Conservation (phyloP, 2,329 filamentous ascomycete species). For the Apiospora sp. region DNA sequence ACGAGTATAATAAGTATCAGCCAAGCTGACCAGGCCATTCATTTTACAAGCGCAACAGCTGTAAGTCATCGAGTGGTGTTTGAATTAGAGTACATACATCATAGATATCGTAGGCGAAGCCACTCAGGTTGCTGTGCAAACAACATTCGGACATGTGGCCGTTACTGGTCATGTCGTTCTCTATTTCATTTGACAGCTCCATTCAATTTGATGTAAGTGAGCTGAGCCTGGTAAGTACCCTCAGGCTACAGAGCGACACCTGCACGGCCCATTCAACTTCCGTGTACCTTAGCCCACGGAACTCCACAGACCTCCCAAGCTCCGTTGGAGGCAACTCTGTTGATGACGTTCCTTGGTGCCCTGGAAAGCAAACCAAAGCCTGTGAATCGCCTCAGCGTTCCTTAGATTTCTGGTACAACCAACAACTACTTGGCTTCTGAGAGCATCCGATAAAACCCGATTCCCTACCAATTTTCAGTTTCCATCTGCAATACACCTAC, state of each 20-base stretch:
- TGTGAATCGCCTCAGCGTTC: conserved; percentile 15
- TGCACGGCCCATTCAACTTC: conserved; percentile 22
- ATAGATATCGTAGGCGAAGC: neutral
- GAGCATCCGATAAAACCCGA: neutral
- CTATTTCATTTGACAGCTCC: conserved; percentile 7
- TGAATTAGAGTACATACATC: neutral
- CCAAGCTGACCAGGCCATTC: neutral
- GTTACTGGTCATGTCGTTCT: neutral
- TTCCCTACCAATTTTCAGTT: neutral
- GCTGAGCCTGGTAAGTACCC: neutral
- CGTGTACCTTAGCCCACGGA: neutral
- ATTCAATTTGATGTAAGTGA: conserved; percentile 2
- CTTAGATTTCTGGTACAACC: neutral
- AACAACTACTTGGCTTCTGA: neutral
- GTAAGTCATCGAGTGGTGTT: neutral
- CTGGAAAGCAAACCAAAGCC: conserved; percentile 17
- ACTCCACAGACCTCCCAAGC: conserved; percentile 4
- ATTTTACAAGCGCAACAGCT: conserved; percentile 7
- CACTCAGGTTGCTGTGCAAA: neutral
- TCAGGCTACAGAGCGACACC: neutral
- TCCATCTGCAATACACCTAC: conserved; percentile 24
- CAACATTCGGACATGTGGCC: neutral
- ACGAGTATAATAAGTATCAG: neutral
- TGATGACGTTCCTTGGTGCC: conserved; percentile 17
- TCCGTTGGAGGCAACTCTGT: conserved; percentile 12